Evolutionary conservation across 169 alveolate species (phyloP).

Genomic region (Babesia caballi): DNA sequence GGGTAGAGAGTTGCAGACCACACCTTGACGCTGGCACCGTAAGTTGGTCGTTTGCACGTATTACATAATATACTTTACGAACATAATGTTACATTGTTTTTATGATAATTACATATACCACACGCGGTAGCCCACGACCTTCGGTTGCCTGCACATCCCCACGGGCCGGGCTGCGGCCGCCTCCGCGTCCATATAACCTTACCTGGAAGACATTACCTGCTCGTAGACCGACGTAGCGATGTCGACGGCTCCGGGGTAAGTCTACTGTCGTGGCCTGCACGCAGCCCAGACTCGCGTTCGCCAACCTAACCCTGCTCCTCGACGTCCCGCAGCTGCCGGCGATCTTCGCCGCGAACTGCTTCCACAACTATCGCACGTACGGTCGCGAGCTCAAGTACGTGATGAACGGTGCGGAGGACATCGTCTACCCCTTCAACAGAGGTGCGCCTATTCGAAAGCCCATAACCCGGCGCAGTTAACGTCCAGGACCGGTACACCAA

Average conservation of each 20-base stretch:
- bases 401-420: conserved; percentile 50
- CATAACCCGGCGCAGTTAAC: conserved; percentile 45
- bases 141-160: too few relatives aligned
- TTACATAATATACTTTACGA: too few relatives aligned
- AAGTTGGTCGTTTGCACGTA: too few relatives aligned
- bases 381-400: conserved; percentile 32
- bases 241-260: conserved; percentile 70
- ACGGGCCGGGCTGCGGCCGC: too few relatives aligned
- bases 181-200: too few relatives aligned
- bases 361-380: conserved; percentile 66
- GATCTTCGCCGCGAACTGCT: conserved; percentile 73
- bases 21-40: too few relatives aligned
- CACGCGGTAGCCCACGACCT: too few relatives aligned
- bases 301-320: conserved; percentile 73
- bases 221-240: not conserved
- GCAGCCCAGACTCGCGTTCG: conserved; percentile 67
- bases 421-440: conserved; percentile 76
- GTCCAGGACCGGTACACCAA: conserved; percentile 62
- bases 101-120: too few relatives aligned
- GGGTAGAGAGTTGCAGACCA: too few relatives aligned
- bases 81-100: too few relatives aligned
- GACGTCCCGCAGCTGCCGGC: conserved; percentile 82
- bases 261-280: not conserved
- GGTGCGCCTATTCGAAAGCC: conserved; percentile 6
- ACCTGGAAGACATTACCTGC: too few relatives aligned